These are phyloP conservation scores for Sequoia sempervirens DNA, from an alignment of 75 land plant species.

Conservation along the genomic window DNA sequence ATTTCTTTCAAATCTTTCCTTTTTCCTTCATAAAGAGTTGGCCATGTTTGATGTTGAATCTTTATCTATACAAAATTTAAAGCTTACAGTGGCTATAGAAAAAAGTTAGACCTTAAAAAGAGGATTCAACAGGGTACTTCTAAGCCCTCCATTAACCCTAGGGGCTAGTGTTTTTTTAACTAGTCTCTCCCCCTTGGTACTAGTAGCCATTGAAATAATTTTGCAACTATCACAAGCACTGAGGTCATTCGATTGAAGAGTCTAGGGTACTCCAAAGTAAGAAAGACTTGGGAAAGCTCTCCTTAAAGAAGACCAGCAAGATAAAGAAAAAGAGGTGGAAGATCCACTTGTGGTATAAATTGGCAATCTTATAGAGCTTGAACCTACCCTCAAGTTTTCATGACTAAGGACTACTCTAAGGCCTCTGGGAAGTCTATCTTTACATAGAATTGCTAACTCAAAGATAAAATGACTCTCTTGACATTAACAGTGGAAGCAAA, in stretches of 20 bases:
- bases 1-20: background rate
- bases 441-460: too few relatives aligned
- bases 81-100: background rate
- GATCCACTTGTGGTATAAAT: background rate
- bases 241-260: too few relatives aligned
- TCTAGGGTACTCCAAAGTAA: background rate
- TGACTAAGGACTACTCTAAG: too few relatives aligned
- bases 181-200: background rate
- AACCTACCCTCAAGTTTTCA: background rate
- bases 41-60: background rate
- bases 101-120: background rate
- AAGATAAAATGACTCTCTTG: too few relatives aligned
- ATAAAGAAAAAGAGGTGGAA: too few relatives aligned
- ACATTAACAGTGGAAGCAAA: too few relatives aligned
- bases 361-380: background rate
- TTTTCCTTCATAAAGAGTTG: background rate
- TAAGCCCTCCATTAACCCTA: background rate
- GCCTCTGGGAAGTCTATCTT: too few relatives aligned
- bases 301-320: background rate
- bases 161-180: background rate
- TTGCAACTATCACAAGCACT: background rate
- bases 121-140: background rate
- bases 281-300: background rate
- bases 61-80: background rate
- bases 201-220: background rate